A percentile compares a stretch with the other conserved stretches of the same genome.
Evolutionary conservation across 495 filamentous ascomycete genomes (phyloP).

Genomic region (Niebla homalea): DNA sequence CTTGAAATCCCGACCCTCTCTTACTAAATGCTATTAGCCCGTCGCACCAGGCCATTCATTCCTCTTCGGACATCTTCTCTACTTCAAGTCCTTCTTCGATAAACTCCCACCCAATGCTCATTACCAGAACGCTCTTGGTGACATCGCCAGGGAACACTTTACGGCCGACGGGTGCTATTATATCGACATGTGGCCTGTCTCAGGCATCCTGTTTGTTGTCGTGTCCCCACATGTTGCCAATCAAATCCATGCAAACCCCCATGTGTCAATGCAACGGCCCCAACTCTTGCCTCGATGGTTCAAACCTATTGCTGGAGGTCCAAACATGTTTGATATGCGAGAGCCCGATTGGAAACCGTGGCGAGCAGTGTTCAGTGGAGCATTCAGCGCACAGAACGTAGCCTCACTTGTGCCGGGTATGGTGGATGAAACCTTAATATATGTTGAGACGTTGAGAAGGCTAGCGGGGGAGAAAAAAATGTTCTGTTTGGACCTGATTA

Average conservation of each 20-base stretch:
- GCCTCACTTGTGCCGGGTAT: slow-evolving; percentile 23
- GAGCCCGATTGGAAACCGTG: slow-evolving; percentile 22
- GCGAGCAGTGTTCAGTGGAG: slow-evolving; percentile 26
- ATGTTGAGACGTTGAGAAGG: slow-evolving; percentile 16
- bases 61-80: slow-evolving; percentile 11
- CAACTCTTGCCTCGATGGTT: slow-evolving; percentile 12
- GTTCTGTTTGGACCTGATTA: slow-evolving; percentile 23
- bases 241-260: slow-evolving; percentile 10
- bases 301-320: slow-evolving; percentile 16
- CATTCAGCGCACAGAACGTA: slow-evolving; percentile 19
- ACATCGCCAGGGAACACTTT: slow-evolving; percentile 14
- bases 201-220: slow-evolving; percentile 9
- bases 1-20: neutral
- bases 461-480: slow-evolving; percentile 15
- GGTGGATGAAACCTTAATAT: slow-evolving; percentile 20
- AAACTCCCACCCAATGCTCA: slow-evolving; percentile 7
- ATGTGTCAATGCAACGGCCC: slow-evolving; percentile 9
- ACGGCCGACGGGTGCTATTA: slow-evolving; percentile 12
- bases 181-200: slow-evolving; percentile 19
- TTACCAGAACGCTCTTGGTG: slow-evolving; percentile 8
- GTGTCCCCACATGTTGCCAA: slow-evolving; percentile 15
- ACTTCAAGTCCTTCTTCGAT: slow-evolving; percentile 8
- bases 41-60: slow-evolving; percentile 8
- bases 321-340: slow-evolving; percentile 17
- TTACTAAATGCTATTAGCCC: neutral